These are phyloP conservation scores for Ricinus communis DNA, from an alignment of 345 rosid species.

Conservation along the genomic window DNA sequence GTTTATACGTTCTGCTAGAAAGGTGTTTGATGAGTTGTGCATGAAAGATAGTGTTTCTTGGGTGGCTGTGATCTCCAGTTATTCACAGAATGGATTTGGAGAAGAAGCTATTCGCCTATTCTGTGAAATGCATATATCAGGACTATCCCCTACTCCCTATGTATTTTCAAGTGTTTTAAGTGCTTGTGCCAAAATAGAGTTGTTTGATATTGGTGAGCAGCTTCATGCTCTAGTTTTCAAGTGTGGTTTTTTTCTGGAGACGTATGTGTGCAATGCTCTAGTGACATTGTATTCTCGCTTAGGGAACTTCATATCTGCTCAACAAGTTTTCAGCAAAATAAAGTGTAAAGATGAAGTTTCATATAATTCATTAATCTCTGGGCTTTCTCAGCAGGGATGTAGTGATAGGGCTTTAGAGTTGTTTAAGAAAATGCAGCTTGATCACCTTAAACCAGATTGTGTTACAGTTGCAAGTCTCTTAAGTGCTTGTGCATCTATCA, in stretches of 20 bases:
- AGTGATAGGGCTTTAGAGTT: constrained; percentile 60
- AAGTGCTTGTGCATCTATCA: constrained; percentile 61
- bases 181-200: constrained; percentile 62
- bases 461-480: constrained; percentile 78
- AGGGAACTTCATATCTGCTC: constrained; percentile 58
- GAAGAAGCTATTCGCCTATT: constrained; percentile 59
- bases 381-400: constrained; percentile 64
- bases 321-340: constrained; percentile 64
- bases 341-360: constrained; percentile 63
- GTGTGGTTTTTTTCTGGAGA: constrained; percentile 69
- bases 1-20: constrained; percentile 44
- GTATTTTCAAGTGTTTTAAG: constrained; percentile 78
- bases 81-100: constrained; percentile 62
- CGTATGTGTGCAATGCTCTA: constrained; percentile 80
- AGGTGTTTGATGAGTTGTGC: constrained; percentile 53
- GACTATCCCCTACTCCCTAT: constrained; percentile 64
- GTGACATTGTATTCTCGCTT: constrained; percentile 67
- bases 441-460: constrained; percentile 69
- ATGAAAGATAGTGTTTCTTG: constrained; percentile 71
- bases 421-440: constrained; percentile 69
- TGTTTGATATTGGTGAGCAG: constrained; percentile 61
- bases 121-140: constrained; percentile 52
- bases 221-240: constrained; percentile 68
- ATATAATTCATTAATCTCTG: constrained; percentile 83
- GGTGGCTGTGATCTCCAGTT: constrained; percentile 81